phyloP scores from a whole-genome alignment of 2,329 filamentous ascomycete species.

The Macrophomina tecta region DNA sequence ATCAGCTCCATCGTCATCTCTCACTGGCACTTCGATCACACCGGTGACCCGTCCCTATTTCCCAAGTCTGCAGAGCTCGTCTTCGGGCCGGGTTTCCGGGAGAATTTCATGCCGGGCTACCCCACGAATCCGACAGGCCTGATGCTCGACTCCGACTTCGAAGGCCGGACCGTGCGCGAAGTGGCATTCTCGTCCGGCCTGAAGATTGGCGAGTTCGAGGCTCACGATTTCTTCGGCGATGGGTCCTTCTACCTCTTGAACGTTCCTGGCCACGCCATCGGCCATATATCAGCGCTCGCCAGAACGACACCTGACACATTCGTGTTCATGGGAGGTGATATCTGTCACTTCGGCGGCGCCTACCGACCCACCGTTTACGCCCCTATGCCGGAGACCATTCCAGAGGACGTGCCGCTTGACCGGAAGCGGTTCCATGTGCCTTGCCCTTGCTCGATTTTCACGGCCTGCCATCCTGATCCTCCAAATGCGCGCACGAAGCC shows the following conservation, averaged over 20 bases:
- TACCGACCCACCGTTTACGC: slow-evolving; percentile 35
- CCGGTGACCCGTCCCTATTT: slow-evolving; percentile 55
- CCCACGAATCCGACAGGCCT: slow-evolving; percentile 39
- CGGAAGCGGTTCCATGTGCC: slow-evolving; percentile 7
- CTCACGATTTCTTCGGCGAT: slow-evolving; percentile 62
- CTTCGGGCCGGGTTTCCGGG: slow-evolving; percentile 58
- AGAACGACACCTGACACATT: slow-evolving; percentile 44
- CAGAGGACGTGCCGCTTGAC: slow-evolving; percentile 13
- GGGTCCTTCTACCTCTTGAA: slow-evolving; percentile 63
- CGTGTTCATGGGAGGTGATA: slow-evolving; percentile 39
- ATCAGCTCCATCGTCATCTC: slow-evolving; percentile 31
- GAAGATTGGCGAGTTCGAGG: slow-evolving; percentile 54
- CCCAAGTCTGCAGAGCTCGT: slow-evolving; percentile 52
- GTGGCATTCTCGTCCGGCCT: slow-evolving; percentile 23
- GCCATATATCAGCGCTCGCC: slow-evolving; percentile 58
- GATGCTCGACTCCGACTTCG: slow-evolving; percentile 29
- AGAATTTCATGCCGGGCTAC: slow-evolving; percentile 52
- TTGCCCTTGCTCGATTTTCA: slow-evolving; percentile 28
- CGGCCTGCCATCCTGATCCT: slow-evolving; percentile 21
- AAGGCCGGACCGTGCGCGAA: slow-evolving; percentile 29
- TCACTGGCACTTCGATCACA: slow-evolving; percentile 55
- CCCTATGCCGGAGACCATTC: slow-evolving; percentile 25
- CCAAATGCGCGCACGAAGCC: slow-evolving; percentile 19
- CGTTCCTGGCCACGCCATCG: slow-evolving; percentile 59
- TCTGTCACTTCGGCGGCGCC: slow-evolving; percentile 37